Evolutionary conservation across 768 basidiomycete genomes (phyloP), one percentile per base, ranked within the genome.

Genomic region (Boletus subparvulus): DNA sequence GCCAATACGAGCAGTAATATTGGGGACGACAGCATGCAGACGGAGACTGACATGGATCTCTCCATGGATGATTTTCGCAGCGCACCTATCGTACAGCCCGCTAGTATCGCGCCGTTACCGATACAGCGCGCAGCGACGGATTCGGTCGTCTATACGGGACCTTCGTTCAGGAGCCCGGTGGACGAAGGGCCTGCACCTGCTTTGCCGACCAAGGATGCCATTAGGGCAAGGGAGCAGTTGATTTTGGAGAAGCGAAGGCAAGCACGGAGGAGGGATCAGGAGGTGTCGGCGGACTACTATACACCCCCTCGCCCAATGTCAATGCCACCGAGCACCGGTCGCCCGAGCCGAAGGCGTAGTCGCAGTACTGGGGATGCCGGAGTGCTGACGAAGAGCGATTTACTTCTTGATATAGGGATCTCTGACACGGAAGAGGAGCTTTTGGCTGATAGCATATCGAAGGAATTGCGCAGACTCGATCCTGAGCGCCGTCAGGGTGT

Each of bases 341-440:
- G 86, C 40, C 84, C 85, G 12, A 83, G 78, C 52, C 76, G 82
- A 52, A 76, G 90, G 60, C 77, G 88, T 52, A 94, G 88, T 69
- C 82, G 84, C 79, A 92, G 88, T 65, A 91, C 88, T 1, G 85
- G 87, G 10, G 92, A 92, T 68, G 85, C 82, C 3, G 81, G 86
- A 44, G 74, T 78, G 46, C 59, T 78, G 44, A 65, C 69, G 21
- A 69, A 65, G 50, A 47, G 60, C 44, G 73, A 69, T 32, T 54
- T 69, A 9, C 66, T 79, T 33, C 69, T 80, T 41, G 77, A 78
- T 52, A 62, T 75, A 39, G 69, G 64, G 9, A 54, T 63, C 49
- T 80, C 61, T 5, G 78, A 78, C 12, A 78, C 70, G 4, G 75
- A 75, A 54, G 78, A 84, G 57, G 85, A 85, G 50, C 75, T 75